Base-by-base conservation (phyloP, 1,284 basidiomycete species). In the Spongiforma sp. region DNA sequence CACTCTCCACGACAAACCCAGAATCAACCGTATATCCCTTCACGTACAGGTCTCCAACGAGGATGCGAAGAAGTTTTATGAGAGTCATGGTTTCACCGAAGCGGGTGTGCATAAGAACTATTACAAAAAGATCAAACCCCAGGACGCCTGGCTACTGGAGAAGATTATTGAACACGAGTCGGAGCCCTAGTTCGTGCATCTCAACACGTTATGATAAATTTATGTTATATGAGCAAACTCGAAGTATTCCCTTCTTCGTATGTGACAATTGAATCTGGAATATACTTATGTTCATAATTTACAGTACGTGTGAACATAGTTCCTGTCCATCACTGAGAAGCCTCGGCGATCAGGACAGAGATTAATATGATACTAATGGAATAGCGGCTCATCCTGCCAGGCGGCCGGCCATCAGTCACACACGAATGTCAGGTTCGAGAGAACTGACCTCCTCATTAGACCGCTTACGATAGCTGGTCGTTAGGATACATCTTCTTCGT, bases 41-140 rank as follows among this genome's bases (percentile, higher is more conserved):
- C 92, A 94, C 72, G 92, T 94, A 8, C 93, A 94, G 71, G 80
- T 87, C 19, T 91, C 89, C 36, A 94, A 94, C 70, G 75, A 74
- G 26, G 84, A 82, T 32, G 92, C 91, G 15, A 93, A 89, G 77
- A 80, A 75, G 57, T 94, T 94, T 77, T 94, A 94, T 74, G 90
- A 93, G 75, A 81, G 83, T 52, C 88, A 93, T 70, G 93, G 89
- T 6, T 94, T 94, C 79, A 80, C 77, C 62, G 86, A 91, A 76
- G 80, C 84, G 26, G 84, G 83, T 36, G 68, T 90, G 46, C 85
- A 88, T 61, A 82, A 89, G 71, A 83, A 86, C 63, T 94, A 94
- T 77, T 94, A 94, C 83, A 93, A 92, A 78, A 94, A 91, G 76
- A 90, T 94, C 59, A 80, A 77, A 41, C 93, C 93, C 33, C 86